phyloP scores from a whole-genome alignment of 495 filamentous ascomycete species.

The Penicillium paxilli region DNA sequence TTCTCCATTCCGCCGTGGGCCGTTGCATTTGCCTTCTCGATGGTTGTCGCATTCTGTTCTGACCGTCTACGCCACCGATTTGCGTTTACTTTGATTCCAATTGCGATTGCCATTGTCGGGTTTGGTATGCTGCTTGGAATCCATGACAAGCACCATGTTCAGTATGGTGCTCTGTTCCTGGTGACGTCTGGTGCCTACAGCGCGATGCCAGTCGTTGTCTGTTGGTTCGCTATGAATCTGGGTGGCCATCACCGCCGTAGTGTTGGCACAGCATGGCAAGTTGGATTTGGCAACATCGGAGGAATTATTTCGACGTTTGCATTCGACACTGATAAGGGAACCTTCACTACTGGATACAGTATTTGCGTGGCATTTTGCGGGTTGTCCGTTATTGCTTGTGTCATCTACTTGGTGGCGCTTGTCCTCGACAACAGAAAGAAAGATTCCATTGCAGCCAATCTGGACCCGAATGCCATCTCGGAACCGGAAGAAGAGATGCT shows the following conservation, averaged over 20 bases:
- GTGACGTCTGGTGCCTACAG: slow-evolving; percentile 62
- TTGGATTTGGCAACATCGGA: slow-evolving; percentile 90
- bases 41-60: slow-evolving; percentile 68
- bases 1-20: slow-evolving; percentile 86
- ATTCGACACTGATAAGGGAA: slow-evolving; percentile 65
- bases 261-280: slow-evolving; percentile 84
- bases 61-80: slow-evolving; percentile 75
- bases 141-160: slow-evolving; percentile 57
- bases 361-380: slow-evolving; percentile 77
- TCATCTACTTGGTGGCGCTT: slow-evolving; percentile 60
- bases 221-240: slow-evolving; percentile 94
- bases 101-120: slow-evolving; percentile 64
- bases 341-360: slow-evolving; percentile 71
- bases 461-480: slow-evolving; percentile 17
- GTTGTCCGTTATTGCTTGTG: slow-evolving; percentile 61
- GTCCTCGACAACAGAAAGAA: slow-evolving; percentile 64
- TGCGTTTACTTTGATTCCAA: slow-evolving; percentile 65
- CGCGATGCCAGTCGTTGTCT: slow-evolving; percentile 82
- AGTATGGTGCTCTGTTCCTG: slow-evolving; percentile 77
- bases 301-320: slow-evolving; percentile 88
- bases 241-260: slow-evolving; percentile 82
- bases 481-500: slow-evolving; percentile 34
- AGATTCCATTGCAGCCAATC: slow-evolving; percentile 40
- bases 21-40: slow-evolving; percentile 71
- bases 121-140: slow-evolving; percentile 70